Evolutionary conservation across 768 basidiomycete genomes (phyloP).

Genomic region (Scleroderma citrinum): DNA sequence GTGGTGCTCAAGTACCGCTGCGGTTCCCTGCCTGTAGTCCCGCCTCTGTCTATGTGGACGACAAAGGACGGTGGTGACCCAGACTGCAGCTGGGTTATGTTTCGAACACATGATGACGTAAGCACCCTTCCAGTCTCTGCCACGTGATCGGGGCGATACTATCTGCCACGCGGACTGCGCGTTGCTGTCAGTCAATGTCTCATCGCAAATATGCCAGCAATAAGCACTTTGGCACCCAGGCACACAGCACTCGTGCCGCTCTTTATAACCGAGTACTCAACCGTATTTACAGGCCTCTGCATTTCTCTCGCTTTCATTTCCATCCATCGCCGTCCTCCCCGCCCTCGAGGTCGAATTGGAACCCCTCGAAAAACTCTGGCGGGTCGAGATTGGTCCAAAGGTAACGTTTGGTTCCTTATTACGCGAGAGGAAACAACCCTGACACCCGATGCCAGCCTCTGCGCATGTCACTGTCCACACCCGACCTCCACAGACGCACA

Average conservation of each 20-base stretch:
- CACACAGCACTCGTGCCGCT: slow-evolving; percentile 3
- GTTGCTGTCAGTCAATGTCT: background rate
- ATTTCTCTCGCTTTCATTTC: slow-evolving; percentile 47
- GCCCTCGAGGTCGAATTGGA: slow-evolving; percentile 61
- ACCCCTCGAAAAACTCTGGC: slow-evolving; percentile 51
- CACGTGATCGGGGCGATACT: slow-evolving; percentile 12
- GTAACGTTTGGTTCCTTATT: too few relatives aligned
- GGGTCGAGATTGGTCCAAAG: slow-evolving; percentile 32
- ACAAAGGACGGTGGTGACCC: slow-evolving; percentile 30
- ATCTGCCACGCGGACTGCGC: too few relatives aligned
- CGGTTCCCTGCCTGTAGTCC: slow-evolving; percentile 2
- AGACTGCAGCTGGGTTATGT: slow-evolving; percentile 50
- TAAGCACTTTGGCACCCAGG: too few relatives aligned
- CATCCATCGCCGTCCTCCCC: slow-evolving; percentile 41
- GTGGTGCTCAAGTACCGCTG: slow-evolving; percentile 9
- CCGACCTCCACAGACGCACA: slow-evolving; percentile 24
- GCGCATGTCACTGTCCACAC: slow-evolving; percentile 31
- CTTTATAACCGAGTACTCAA: background rate
- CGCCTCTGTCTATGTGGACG: slow-evolving; percentile 46
- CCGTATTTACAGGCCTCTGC: slow-evolving; percentile 40
- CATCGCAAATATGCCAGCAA: background rate
- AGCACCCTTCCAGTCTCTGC: slow-evolving; percentile 21
- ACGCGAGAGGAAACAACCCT: background rate
- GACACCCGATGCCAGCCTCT: slow-evolving; percentile 18
- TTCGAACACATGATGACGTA: slow-evolving; percentile 57